Conservation (phyloP, 345 rosid species). For the Jatropha curcas region DNA sequence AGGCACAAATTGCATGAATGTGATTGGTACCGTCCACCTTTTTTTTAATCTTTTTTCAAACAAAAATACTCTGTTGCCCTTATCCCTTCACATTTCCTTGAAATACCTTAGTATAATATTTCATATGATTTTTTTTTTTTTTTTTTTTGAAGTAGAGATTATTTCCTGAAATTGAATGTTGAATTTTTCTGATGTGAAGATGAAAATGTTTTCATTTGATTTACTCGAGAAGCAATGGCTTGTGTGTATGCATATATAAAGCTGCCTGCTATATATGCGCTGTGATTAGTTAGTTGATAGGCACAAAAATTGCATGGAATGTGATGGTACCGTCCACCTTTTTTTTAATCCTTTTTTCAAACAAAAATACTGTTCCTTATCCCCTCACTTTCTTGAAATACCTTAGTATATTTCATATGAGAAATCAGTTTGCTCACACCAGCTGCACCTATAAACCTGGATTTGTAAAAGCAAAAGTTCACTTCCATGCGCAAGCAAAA, state of each 20-base stretch:
- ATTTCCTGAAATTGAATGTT: too few species aligned
- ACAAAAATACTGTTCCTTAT: neutral
- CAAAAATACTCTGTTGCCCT: neutral
- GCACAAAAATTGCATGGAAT: neutral
- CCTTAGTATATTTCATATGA: neutral
- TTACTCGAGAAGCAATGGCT: too few species aligned
- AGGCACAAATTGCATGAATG: neutral
- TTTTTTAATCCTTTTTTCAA: neutral
- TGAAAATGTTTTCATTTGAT: too few species aligned
- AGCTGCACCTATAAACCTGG: neutral
- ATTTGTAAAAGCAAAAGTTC: slow-evolving; percentile 12
- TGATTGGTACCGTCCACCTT: neutral
- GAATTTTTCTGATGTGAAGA: neutral
- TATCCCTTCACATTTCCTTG: neutral
- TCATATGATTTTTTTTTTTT: too few species aligned
- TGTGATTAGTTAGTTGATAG: neutral
- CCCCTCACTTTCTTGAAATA: neutral
- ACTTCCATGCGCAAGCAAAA: neutral
- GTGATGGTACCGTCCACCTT: neutral
- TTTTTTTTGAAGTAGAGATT: too few species aligned
- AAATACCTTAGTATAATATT: neutral
- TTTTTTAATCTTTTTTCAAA: neutral
- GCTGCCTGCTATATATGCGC: neutral
- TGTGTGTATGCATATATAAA: too few species aligned
- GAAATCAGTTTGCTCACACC: neutral